Base-by-base conservation (phyloP, 2,329 filamentous ascomycete species). In the Cercospora sp. region DNA sequence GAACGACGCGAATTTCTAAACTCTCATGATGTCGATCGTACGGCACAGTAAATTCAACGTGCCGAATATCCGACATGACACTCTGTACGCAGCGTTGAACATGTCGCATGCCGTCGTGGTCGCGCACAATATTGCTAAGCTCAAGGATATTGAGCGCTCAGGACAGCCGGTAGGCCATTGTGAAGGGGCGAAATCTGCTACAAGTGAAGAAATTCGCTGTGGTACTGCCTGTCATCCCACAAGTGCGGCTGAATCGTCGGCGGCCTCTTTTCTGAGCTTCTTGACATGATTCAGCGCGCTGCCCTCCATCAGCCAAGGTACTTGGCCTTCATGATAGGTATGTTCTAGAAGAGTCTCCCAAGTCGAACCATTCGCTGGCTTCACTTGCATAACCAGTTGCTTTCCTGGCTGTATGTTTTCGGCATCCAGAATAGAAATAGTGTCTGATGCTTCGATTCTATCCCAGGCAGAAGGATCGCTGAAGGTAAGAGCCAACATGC, bases 231-330 rank as follows among this genome's bases (percentile, higher is more conserved):
- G 32, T 37, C 34, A 40, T 16, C 13, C 2, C 13, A 40, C 34
- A 16, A 40, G 12, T 16, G 34, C 13, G 13, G 34, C 34, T 40
- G 13, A 40, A 40, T 7, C 13, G 1, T 40, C 5, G 34, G 34
- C 34, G 34, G 34, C 34, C 13, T 40, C 34, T 16, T 40, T 40
- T 5, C 34, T 40, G 12, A 40, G 34, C 60, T 30, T 64, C 49
- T 57, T 55, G 12, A 62, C 43, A 18, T 51, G 12, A n/a, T 98
- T 99, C 74, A 99, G 87, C 65, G 94, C 94, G 78, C 90, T 94
- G 74, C 94, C 94, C 81, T 97, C 95, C 88, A 93, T 94, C 88
- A 99, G 98, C 94, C 94, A 99, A 85, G 97, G 91, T 72, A 98
- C 91, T 85, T 99, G 95, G 75, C 91, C 89, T 81, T 92, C 92